A percentile compares a stretch with the other conserved stretches of the same genome.
Conservation (phyloP, 1,139 yeast genomes). For the Suhomyces panamericanus region DNA sequence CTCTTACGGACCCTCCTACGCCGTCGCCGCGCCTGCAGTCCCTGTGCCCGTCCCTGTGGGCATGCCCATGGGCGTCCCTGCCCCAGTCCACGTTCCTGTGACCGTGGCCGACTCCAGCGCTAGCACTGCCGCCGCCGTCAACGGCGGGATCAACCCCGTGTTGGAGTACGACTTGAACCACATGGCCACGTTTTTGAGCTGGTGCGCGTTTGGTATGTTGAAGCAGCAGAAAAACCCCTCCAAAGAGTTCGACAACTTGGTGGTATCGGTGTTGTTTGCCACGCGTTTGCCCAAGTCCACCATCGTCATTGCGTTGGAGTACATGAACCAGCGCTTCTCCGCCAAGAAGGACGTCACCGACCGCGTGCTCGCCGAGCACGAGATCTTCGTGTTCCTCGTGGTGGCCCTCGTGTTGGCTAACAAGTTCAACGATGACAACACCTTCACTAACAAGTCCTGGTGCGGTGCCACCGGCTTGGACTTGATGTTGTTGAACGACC, state of each 20-base stretch:
- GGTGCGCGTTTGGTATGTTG: conserved; percentile 65
- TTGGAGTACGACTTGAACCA: conserved; percentile 74
- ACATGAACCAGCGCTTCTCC: conserved; percentile 53
- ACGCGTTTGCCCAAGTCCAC: conserved; percentile 86
- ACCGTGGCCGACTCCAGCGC: too few species aligned
- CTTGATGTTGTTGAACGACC: conserved; percentile 55
- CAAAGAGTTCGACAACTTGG: conserved; percentile 56
- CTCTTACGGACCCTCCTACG: conserved; percentile 11
- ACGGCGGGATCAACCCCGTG: conserved; percentile 76
- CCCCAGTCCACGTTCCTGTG: conserved; percentile 11
- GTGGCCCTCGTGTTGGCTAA: conserved; percentile 81
- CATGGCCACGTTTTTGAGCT: conserved; percentile 75
- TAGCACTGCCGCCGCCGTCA: conserved; percentile 22
- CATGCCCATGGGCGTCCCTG: conserved; percentile 10
- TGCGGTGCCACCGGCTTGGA: conserved; percentile 86
- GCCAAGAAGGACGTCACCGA: conserved; percentile 18
- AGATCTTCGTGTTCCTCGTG: conserved; percentile 63
- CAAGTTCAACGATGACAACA: conserved; percentile 94
- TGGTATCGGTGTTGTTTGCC: conserved; percentile 76
- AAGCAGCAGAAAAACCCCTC: conserved; percentile 51
- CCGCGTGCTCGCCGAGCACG: conserved; percentile 37
- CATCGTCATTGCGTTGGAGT: conserved; percentile 74
- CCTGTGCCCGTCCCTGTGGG: conserved; percentile 10
- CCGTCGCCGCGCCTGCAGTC: conserved; percentile 15
- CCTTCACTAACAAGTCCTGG: conserved; percentile 95